phyloP scores from a whole-genome alignment of 352 stramenopile genomes.

The Phytophthora uliginosa region DNA sequence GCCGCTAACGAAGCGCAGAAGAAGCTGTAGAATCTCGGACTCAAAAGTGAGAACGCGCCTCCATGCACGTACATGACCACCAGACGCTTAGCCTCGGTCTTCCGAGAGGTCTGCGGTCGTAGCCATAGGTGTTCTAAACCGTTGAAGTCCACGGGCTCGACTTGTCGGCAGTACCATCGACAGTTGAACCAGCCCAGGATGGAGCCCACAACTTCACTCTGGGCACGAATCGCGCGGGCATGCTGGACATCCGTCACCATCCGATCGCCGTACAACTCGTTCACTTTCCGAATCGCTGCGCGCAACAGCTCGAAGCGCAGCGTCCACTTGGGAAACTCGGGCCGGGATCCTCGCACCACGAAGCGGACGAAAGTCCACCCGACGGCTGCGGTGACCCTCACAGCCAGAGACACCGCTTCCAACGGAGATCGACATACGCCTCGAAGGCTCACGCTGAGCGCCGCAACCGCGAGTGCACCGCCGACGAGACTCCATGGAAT shows the following conservation, averaged over 20 bases:
- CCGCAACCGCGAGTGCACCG: conserved; percentile 13
- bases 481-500: conserved; percentile 15
- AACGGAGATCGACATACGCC: conserved; percentile 35
- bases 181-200: conserved; percentile 33
- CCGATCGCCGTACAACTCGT: conserved; percentile 34
- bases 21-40: conserved; percentile 50
- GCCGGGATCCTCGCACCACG: conserved; percentile 32
- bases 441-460: conserved; percentile 10
- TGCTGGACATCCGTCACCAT: conserved; percentile 29
- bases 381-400: conserved; percentile 13
- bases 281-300: conserved; percentile 23
- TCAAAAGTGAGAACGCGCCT: conserved; percentile 48
- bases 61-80: conserved; percentile 55
- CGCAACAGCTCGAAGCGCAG: conserved; percentile 48
- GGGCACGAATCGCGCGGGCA: conserved; percentile 30
- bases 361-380: conserved; percentile 23
- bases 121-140: conserved; percentile 49
- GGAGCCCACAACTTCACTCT: conserved; percentile 33
- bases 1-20: conserved; percentile 34
- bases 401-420: conserved; percentile 27
- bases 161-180: conserved; percentile 10
- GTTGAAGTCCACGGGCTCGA: conserved; percentile 30
- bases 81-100: conserved; percentile 7
- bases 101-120: not conserved
- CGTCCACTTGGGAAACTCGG: conserved; percentile 53